Conservation (phyloP, 805 yeast species). For the Candida tallmaniae region DNA sequence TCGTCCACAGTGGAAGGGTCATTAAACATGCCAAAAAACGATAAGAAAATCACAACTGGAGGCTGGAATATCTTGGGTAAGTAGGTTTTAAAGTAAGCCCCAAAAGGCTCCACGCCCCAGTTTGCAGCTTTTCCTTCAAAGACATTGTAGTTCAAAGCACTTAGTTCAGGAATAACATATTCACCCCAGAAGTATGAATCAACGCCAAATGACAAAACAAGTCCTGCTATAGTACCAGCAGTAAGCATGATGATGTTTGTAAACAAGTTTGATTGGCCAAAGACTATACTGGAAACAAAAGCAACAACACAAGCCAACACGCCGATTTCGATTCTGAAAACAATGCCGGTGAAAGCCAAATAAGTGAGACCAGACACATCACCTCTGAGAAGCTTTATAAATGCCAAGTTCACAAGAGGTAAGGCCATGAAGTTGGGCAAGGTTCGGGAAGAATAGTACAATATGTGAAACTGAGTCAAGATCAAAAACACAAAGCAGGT, state of each 20-base stretch:
- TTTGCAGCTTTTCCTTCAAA: conserved; percentile 64
- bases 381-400: conserved; percentile 49
- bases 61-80: conserved; percentile 33
- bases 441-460: conserved; percentile 78
- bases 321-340: conserved; percentile 71
- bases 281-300: conserved; percentile 38
- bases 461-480: conserved; percentile 70
- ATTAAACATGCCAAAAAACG: conserved; percentile 38
- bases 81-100: conserved; percentile 59
- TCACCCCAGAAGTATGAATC: conserved; percentile 78
- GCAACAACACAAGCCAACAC: conserved; percentile 48
- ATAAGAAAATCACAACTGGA: conserved; percentile 40
- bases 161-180: conserved; percentile 66
- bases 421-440: conserved; percentile 84
- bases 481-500: conserved; percentile 59
- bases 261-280: conserved; percentile 42
- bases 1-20: conserved; percentile 32
- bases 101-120: conserved; percentile 84
- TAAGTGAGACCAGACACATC: conserved; percentile 45
- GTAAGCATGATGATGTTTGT: conserved; percentile 35
- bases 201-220: conserved; percentile 41
- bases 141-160: conserved; percentile 70
- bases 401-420: conserved; percentile 61
- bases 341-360: conserved; percentile 57
- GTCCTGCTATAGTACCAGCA: conserved; percentile 38